Evolutionary conservation across 192 early-diverging fungal genomes (phyloP).

Genomic region (Backusella tuberculispora): DNA sequence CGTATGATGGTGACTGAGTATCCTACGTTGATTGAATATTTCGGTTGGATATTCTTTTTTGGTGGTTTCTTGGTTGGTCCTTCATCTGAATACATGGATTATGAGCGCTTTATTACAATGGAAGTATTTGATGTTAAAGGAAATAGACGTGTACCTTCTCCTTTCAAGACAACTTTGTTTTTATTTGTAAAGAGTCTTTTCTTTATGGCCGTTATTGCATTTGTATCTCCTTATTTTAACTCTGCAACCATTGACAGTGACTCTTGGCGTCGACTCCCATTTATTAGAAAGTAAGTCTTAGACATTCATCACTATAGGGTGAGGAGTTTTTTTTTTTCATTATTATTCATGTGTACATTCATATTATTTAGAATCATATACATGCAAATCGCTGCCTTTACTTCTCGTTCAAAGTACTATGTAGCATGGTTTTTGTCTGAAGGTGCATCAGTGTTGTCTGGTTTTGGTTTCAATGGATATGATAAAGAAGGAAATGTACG

Average conservation of each 20-base stretch:
- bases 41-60: conserved; percentile 93
- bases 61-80: conserved; percentile 85
- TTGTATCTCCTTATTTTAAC: conserved; percentile 1
- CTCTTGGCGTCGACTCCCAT: neutral
- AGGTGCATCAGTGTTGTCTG: conserved; percentile 79
- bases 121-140: neutral
- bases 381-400: conserved; percentile 62
- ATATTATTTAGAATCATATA: conserved; percentile 51
- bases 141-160: conserved; percentile 15
- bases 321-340: neutral
- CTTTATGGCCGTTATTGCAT: conserved; percentile 3
- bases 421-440: conserved; percentile 90
- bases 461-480: conserved; percentile 82
- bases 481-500: conserved; percentile 51
- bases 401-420: conserved; percentile 84
- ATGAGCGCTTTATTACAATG: conserved; percentile 47
- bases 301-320: no score
- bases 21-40: conserved; percentile 76
- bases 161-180: neutral
- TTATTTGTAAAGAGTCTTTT: neutral
- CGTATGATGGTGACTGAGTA: conserved; percentile 59
- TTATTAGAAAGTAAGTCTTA: neutral
- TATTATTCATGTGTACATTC: neutral
- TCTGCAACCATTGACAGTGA: neutral
- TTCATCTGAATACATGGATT: conserved; percentile 75